Percentiles rank a stretch among this genome's conserved stretches.
These are phyloP conservation scores for Xylariaceae sp. DNA, from an alignment of 2,329 filamentous ascomycete species.

Conservation along the genomic window DNA sequence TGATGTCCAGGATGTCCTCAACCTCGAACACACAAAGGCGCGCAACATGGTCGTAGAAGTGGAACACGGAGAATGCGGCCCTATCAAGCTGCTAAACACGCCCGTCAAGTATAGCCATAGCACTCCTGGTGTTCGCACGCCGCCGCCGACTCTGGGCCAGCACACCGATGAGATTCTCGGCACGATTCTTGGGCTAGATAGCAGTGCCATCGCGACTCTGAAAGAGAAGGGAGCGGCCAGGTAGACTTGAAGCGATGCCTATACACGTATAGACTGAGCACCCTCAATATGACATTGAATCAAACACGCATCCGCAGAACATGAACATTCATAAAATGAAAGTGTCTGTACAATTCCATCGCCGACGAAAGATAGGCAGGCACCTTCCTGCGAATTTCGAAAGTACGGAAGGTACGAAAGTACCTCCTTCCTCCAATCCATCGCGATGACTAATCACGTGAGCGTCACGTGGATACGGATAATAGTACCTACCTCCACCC, in stretches of 20 bases:
- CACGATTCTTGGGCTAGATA: conserved; percentile 56
- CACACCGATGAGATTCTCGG: conserved; percentile 75
- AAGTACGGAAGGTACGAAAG: too few relatives aligned
- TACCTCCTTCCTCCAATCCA: background rate
- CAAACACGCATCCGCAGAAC: too few relatives aligned
- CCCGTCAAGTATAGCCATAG: conserved; percentile 91
- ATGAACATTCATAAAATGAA: too few relatives aligned
- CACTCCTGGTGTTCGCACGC: conserved; percentile 66
- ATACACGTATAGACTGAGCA: background rate
- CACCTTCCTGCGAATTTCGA: too few relatives aligned
- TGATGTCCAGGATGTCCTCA: conserved; percentile 78
- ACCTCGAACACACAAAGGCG: conserved; percentile 78
- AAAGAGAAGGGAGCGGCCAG: conserved; percentile 62
- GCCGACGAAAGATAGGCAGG: too few relatives aligned
- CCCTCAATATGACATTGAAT: background rate
- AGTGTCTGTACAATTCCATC: too few relatives aligned
- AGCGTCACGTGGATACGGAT: conserved; percentile 12
- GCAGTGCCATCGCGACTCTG: conserved; percentile 55
- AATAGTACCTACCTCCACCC: conserved; percentile 12
- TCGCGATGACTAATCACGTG: background rate
- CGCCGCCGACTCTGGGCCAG: conserved; percentile 80
- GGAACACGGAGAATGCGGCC: conserved; percentile 75
- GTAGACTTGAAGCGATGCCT: conserved; percentile 28
- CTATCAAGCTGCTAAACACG: conserved; percentile 85
- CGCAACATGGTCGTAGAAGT: conserved; percentile 87